Conservation (phyloP, 2,329 filamentous ascomycete genomes). For the Colletotrichum camelliae region DNA sequence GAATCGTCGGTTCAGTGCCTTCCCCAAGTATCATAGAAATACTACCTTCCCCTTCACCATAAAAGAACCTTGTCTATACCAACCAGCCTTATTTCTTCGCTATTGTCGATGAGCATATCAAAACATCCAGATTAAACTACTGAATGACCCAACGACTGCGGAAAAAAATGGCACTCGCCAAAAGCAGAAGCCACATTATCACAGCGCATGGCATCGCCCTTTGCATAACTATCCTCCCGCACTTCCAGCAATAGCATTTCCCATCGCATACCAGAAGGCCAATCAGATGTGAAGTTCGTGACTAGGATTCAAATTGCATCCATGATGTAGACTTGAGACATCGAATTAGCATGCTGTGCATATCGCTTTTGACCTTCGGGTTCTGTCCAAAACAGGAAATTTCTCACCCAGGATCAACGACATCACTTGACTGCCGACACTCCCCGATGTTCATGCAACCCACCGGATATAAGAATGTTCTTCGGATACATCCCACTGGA, state of each 20-base stretch:
- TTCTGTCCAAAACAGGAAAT: not conserved
- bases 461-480: not conserved
- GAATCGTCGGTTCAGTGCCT: rapidly evolving
- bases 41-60: not conserved
- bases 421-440: not conserved
- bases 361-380: rapidly evolving
- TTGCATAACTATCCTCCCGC: too few relatives aligned
- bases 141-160: not conserved
- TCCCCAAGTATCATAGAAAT: rapidly evolving
- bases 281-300: too few relatives aligned
- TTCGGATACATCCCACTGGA: not conserved
- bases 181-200: not conserved
- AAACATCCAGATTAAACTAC: not conserved
- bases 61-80: too few relatives aligned
- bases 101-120: too few relatives aligned
- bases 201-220: too few relatives aligned
- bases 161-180: not conserved
- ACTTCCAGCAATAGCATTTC: too few relatives aligned
- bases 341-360: not conserved
- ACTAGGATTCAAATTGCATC: too few relatives aligned
- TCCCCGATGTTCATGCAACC: not conserved
- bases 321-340: not conserved
- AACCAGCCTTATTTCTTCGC: too few relatives aligned
- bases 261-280: too few relatives aligned
- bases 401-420: not conserved